Percentiles rank a stretch among this genome's conserved stretches.
These are phyloP conservation scores for Lodderomyces parapsilosis DNA, from an alignment of 1,139 yeast genomes.

Conservation along the genomic window DNA sequence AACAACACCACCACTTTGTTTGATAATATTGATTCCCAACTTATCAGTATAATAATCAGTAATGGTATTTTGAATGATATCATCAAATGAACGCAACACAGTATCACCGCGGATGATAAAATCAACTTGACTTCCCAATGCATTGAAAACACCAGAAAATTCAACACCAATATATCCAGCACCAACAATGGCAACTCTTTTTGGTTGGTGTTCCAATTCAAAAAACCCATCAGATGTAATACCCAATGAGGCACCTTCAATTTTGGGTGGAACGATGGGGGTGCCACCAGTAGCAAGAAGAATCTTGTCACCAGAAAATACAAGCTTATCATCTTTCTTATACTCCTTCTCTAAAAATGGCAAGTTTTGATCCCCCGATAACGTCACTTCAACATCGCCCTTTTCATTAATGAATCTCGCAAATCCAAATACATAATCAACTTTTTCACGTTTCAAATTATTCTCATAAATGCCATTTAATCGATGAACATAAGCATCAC, in stretches of 20 bases:
- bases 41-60: slow-evolving; percentile 76
- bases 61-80: slow-evolving; percentile 71
- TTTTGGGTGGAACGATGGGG: slow-evolving; percentile 65
- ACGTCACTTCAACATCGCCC: slow-evolving; percentile 76
- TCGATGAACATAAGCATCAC: slow-evolving; percentile 87
- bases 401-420: slow-evolving; percentile 65
- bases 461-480: slow-evolving; percentile 91
- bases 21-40: slow-evolving; percentile 76
- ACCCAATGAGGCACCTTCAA: slow-evolving; percentile 83
- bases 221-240: slow-evolving; percentile 92
- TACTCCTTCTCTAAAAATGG: slow-evolving; percentile 28
- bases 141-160: slow-evolving; percentile 89
- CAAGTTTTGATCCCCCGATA: slow-evolving; percentile 42
- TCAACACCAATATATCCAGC: slow-evolving; percentile 98
- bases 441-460: slow-evolving; percentile 84
- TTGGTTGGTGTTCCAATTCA: slow-evolving; percentile 75
- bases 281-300: slow-evolving; percentile 94
- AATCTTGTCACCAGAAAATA: slow-evolving; percentile 76
- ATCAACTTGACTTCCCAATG: slow-evolving; percentile 85
- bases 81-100: slow-evolving; percentile 85
- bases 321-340: slow-evolving; percentile 51
- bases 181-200: slow-evolving; percentile 91
- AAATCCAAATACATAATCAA: slow-evolving; percentile 83
- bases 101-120: slow-evolving; percentile 88
- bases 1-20: slow-evolving; percentile 54